phyloP scores from a whole-genome alignment of 2,329 filamentous ascomycete genomes.

The Neopestalotiopsis rosae region DNA sequence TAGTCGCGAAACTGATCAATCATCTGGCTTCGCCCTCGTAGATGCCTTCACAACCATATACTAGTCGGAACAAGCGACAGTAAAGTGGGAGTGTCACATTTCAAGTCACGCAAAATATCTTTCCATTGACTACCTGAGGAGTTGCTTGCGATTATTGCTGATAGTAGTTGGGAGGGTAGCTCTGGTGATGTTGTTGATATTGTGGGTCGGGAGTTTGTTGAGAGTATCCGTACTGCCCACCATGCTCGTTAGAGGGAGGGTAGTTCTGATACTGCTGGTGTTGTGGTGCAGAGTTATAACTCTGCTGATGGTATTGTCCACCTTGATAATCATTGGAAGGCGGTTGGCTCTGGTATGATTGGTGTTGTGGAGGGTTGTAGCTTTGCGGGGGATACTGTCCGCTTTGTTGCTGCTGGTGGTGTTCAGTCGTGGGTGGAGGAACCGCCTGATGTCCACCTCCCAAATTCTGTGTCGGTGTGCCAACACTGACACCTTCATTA shows the following conservation, averaged over 20 bases:
- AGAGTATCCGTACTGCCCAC: not conserved
- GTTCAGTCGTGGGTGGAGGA: conserved; percentile 16
- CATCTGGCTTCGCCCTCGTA: too few relatives aligned
- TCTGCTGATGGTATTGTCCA: not conserved
- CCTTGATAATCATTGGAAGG: not conserved
- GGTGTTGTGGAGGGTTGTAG: not conserved
- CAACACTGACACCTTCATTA: conserved; percentile 51
- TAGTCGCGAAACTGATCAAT: too few relatives aligned
- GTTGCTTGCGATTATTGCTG: not conserved
- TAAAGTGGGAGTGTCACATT: too few relatives aligned
- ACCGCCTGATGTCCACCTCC: conserved; percentile 37
- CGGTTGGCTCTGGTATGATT: not conserved
- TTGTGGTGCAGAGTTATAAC: not conserved
- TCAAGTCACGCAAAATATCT: not conserved
- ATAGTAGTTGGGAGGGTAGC: conserved; percentile 1
- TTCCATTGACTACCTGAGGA: not conserved
- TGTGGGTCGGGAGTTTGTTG: not conserved
- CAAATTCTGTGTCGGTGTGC: conserved; percentile 38
- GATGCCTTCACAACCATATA: too few relatives aligned
- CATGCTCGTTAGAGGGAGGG: not conserved
- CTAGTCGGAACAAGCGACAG: too few relatives aligned
- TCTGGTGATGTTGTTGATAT: conserved; percentile 5
- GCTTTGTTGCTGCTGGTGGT: not conserved
- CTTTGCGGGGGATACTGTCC: not conserved
- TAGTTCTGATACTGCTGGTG: not conserved